Evolutionary conservation across 1,139 yeast genomes (phyloP), one percentile per base, ranked within the genome.

Genomic region (Groenewaldozyma auringiensis): DNA sequence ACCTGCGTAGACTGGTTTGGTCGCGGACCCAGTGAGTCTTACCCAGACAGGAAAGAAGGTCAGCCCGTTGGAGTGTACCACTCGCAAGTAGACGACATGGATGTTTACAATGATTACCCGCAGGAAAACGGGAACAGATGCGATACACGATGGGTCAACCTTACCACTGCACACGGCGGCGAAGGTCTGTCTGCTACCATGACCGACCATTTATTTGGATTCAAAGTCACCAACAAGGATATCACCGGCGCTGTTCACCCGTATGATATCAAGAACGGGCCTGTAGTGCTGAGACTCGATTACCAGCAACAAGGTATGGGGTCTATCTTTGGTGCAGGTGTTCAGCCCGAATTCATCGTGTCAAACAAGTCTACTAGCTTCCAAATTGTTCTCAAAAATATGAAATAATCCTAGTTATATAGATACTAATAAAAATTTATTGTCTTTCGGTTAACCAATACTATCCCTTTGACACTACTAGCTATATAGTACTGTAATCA

Each of bases 81-180:
- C 2, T 21, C 31, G 4, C 31, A 44, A 4, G 54, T 54, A 34
- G 46, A 37, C 2, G 48, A 52, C 1, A 47, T 64, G 37, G 60
- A 58, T 44, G 55, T 50, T 44, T 37, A 43, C 16, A 64, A 64
- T 41, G 69, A 65, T n/a, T 61, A 50, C 35, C 69, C 69, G 1
- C 68, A 65, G 48, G 69, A 65, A 41, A 61, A 61, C 46, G 67
- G 68, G n/a, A 65, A 64, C 46, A 63, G 61, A 31, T 54, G 53
- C 37, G 66, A 57, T 35, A 62, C 66, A 4, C 51, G 63, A 27
- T 63, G 66, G 68, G 47, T 62, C n/a, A 21, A 43, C 46, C 18
- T 43, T 6, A 45, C 44, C 1, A 29, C 37, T 21, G 44, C 31
- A n/a, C 3, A 40, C 2, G 43, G 48, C 17, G 27, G 21, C 37